Evolutionary conservation across 768 basidiomycete species (phyloP).

Genomic region (Pleurotus ostreatus): DNA sequence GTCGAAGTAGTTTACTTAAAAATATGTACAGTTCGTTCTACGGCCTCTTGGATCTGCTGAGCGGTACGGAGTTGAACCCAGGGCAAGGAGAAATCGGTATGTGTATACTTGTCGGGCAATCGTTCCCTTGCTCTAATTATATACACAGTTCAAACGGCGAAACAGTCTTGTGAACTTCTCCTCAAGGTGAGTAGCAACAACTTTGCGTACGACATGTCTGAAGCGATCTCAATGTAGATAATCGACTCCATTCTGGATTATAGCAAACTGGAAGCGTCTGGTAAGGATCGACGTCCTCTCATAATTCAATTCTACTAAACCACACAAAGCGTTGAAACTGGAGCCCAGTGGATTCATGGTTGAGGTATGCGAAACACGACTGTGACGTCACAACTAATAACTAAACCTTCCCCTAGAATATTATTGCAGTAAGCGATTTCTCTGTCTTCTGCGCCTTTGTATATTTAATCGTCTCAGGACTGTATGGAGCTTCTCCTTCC

Average conservation of each 20-base stretch:
- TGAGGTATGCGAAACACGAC: slow-evolving; percentile 35
- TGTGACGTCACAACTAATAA: background rate
- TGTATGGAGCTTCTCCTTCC: slow-evolving; percentile 75
- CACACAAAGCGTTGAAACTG: slow-evolving; percentile 55
- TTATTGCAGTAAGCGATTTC: slow-evolving; percentile 50
- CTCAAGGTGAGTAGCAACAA: slow-evolving; percentile 43
- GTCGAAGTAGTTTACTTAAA: background rate
- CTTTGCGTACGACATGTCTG: too few species aligned
- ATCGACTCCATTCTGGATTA: slow-evolving; percentile 79
- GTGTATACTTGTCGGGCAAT: slow-evolving; percentile 3
- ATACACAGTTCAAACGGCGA: slow-evolving; percentile 64
- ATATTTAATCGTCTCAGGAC: slow-evolving; percentile 36
- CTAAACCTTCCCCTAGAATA: slow-evolving; percentile 34
- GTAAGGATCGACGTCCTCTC: slow-evolving; percentile 22
- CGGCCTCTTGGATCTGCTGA: slow-evolving; percentile 69
- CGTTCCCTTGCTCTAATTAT: slow-evolving; percentile 1
- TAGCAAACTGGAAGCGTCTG: slow-evolving; percentile 75
- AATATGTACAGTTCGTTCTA: slow-evolving; percentile 57
- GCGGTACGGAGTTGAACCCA: slow-evolving; percentile 64
- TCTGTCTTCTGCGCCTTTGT: too few species aligned
- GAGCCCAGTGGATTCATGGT: slow-evolving; percentile 64
- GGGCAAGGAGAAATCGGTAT: slow-evolving; percentile 69
- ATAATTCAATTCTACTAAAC: slow-evolving; percentile 9
- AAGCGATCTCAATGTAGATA: slow-evolving; percentile 39
- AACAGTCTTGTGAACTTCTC: slow-evolving; percentile 72